Conservation (phyloP, 169 alveolate species). For the Eimeria sp. region DNA sequence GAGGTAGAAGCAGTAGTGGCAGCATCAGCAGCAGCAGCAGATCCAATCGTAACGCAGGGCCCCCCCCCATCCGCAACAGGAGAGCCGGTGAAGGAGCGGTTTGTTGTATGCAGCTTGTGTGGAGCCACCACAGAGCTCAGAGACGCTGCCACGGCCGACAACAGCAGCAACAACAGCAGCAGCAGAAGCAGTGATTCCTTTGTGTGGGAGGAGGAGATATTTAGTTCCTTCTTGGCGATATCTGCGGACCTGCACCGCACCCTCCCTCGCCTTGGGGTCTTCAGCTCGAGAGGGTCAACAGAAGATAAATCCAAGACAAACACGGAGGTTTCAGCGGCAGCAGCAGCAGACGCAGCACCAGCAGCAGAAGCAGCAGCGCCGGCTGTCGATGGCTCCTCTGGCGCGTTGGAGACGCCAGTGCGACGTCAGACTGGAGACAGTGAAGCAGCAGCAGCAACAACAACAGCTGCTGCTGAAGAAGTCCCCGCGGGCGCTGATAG, state of each 20-base stretch:
- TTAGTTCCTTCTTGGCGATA: constrained; percentile 3
- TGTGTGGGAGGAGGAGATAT: neutral
- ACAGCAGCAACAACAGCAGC: constrained; percentile 28
- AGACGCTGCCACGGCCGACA: neutral
- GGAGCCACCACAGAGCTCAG: constrained; percentile 33
- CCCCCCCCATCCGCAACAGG: constrained; percentile 1
- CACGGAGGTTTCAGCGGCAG: neutral
- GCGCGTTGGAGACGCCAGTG: neutral
- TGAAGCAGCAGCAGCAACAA: constrained; percentile 38
- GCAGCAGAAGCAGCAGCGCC: neutral
- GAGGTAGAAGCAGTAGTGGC: neutral
- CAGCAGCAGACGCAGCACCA: constrained; percentile 18
- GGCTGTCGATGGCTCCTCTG: neutral
- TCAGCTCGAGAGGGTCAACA: neutral
- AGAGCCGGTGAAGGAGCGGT: neutral
- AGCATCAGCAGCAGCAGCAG: too few relatives aligned
- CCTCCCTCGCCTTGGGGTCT: constrained; percentile 11
- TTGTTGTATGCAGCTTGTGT: constrained; percentile 17
- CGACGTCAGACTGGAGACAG: neutral
- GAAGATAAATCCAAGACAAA: neutral
- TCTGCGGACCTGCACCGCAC: constrained; percentile 43
- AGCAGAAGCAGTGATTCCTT: constrained; percentile 17
- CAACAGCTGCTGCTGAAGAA: constrained; percentile 20
- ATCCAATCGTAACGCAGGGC: neutral
- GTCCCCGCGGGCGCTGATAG: neutral